These are phyloP conservation scores for Ceratocystiopsis sp. DNA, from an alignment of 2,329 filamentous ascomycete species.

Conservation along the genomic window DNA sequence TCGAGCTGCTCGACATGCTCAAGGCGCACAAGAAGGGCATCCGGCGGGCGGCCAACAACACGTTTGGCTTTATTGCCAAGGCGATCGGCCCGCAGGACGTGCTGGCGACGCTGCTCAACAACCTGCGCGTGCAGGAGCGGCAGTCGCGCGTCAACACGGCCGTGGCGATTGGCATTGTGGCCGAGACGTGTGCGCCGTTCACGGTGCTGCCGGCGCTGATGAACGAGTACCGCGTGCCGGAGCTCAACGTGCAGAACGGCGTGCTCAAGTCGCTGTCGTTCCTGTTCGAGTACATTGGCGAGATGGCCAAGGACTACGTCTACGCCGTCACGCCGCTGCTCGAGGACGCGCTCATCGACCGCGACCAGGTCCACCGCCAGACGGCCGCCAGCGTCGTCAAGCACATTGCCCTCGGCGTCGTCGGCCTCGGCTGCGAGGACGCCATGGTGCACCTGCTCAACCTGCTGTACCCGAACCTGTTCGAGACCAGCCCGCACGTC, in stretches of 20 bases:
- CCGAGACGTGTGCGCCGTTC: slow-evolving; percentile 95
- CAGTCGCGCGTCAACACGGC: slow-evolving; percentile 97
- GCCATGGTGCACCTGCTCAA: slow-evolving; percentile 97
- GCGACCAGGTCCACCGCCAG: slow-evolving; percentile 94
- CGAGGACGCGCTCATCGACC: slow-evolving; percentile 92
- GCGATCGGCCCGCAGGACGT: slow-evolving; percentile 97
- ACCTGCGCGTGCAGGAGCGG: slow-evolving; percentile 89
- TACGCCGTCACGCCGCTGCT: slow-evolving; percentile 92
- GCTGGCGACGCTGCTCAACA: slow-evolving; percentile 86
- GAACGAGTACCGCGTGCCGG: slow-evolving; percentile 98
- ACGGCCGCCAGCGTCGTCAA: slow-evolving; percentile 95
- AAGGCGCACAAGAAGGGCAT: slow-evolving; percentile 99
- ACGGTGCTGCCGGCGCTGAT: slow-evolving; percentile 96
- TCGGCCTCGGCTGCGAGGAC: slow-evolving; percentile 91
- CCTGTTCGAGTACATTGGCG: slow-evolving; percentile 97
- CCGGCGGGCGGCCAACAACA: slow-evolving; percentile 94
- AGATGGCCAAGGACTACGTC: slow-evolving; percentile 99
- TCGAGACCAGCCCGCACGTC: slow-evolving; percentile 94
- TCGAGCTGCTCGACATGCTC: slow-evolving; percentile 96
- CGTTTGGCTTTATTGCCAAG: slow-evolving; percentile 98
- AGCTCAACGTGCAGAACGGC: slow-evolving; percentile 97
- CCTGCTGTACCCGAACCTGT: slow-evolving; percentile 87
- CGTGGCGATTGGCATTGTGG: slow-evolving; percentile 95
- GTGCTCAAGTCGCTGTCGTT: slow-evolving; percentile 94
- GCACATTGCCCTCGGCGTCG: slow-evolving; percentile 93